phyloP scores from a whole-genome alignment of 2,329 filamentous ascomycete species.

The Botryotinia calthae region DNA sequence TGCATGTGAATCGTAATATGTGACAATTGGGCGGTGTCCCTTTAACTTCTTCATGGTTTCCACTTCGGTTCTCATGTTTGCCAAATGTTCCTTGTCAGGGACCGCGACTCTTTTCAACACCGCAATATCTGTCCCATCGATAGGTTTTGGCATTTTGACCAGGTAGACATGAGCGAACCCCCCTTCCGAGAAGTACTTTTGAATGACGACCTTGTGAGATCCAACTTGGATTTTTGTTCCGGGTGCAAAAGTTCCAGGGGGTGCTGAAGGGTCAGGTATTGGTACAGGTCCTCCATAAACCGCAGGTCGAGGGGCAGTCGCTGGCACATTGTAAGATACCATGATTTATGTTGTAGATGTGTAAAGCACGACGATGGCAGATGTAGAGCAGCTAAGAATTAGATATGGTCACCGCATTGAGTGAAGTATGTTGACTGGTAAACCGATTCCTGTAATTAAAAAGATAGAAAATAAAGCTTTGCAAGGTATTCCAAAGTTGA shows the following conservation, averaged over 20 bases:
- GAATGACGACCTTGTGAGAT: constrained; percentile 86
- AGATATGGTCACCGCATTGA: constrained; percentile 37
- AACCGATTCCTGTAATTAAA: neutral
- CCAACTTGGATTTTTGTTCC: constrained; percentile 98
- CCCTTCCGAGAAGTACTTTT: constrained; percentile 96
- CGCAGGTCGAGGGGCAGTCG: constrained; percentile 43
- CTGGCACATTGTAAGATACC: constrained; percentile 44
- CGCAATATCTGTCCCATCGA: constrained; percentile 41
- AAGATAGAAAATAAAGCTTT: constrained; percentile 1
- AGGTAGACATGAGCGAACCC: constrained; percentile 98
- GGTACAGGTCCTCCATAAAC: constrained; percentile 47
- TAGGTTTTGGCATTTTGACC: constrained; percentile 70
- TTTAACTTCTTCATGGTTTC: constrained; percentile 99
- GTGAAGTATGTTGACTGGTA: constrained; percentile 17
- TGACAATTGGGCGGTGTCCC: constrained; percentile 93
- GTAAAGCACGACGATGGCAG: constrained; percentile 24
- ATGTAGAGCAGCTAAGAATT: constrained; percentile 20
- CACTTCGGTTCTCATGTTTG: constrained; percentile 96
- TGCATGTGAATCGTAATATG: constrained; percentile 96
- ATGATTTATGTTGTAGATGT: constrained; percentile 37
- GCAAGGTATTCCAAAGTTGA: neutral
- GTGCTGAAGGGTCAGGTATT: constrained; percentile 46
- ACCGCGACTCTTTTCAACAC: constrained; percentile 78
- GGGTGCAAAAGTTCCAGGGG: constrained; percentile 84
- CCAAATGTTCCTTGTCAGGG: constrained; percentile 89